These are phyloP conservation scores for Pestalotiopsis fici DNA, from an alignment of 2,329 filamentous ascomycete species.

Conservation along the genomic window DNA sequence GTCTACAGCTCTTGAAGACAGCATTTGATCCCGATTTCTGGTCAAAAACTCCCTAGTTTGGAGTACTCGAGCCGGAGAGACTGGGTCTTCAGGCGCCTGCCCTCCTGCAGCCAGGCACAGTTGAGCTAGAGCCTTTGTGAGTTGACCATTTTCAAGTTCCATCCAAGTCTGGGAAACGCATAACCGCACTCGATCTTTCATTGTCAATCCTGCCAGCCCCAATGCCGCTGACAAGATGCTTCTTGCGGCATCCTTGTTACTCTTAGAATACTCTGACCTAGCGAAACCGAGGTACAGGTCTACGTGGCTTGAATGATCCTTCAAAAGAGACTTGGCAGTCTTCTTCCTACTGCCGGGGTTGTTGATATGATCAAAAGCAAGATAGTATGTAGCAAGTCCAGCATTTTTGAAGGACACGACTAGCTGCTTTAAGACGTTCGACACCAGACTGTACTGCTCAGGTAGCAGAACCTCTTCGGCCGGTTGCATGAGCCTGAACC, in stretches of 20 bases:
- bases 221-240: conserved; percentile 70
- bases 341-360: conserved; percentile 63
- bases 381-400: conserved; percentile 65
- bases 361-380: conserved; percentile 65
- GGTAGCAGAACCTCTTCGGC: conserved; percentile 25
- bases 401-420: conserved; percentile 46
- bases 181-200: conserved; percentile 38
- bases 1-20: conserved; percentile 49
- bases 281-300: conserved; percentile 80
- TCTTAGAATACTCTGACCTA: conserved; percentile 64
- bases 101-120: conserved; percentile 42
- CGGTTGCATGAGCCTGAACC: conserved; percentile 44
- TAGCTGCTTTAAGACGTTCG: conserved; percentile 59
- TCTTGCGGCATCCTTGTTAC: conserved; percentile 57
- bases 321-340: conserved; percentile 73
- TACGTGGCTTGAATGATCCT: conserved; percentile 62
- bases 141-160: conserved; percentile 49
- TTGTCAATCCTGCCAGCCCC: conserved; percentile 21
- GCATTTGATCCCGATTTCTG: conserved; percentile 53
- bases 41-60: conserved; percentile 55
- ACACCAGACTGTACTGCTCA: conserved; percentile 46
- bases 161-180: conserved; percentile 70
- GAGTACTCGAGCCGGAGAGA: conserved; percentile 44
- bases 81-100: conserved; percentile 14
- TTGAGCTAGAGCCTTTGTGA: conserved; percentile 33